Conservation (phyloP, 805 yeast genomes). For the Hemisphaericaspora nanyangensis region DNA sequence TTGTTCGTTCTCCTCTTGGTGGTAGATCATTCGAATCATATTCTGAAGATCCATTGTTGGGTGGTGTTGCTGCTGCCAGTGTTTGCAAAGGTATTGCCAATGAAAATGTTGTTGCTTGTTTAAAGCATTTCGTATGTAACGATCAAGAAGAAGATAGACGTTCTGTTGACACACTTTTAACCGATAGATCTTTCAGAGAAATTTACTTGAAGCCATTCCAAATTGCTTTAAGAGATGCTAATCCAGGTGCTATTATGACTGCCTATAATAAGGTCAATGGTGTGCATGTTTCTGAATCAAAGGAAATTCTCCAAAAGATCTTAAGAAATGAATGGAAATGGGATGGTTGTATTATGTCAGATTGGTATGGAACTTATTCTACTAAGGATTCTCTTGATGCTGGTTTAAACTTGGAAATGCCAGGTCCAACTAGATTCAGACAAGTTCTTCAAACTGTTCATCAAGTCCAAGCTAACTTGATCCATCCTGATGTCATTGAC, state of each 20-base stretch:
- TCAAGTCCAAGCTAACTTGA: constrained; percentile 38
- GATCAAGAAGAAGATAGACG: constrained; percentile 57
- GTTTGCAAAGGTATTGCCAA: constrained; percentile 54
- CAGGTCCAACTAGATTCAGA: constrained; percentile 54
- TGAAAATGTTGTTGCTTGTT: constrained; percentile 48
- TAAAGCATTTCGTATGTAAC: constrained; percentile 62
- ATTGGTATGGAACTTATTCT: constrained; percentile 60
- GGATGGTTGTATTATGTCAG: constrained; percentile 56
- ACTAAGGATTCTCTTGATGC: constrained; percentile 44
- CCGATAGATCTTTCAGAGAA: constrained; percentile 63
- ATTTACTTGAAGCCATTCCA: constrained; percentile 63
- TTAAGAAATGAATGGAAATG: constrained; percentile 56
- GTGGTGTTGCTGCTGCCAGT: constrained; percentile 46
- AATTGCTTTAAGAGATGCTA: constrained; percentile 48
- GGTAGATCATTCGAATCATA: constrained; percentile 63
- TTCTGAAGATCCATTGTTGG: constrained; percentile 55
- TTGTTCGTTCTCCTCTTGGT: constrained; percentile 55
- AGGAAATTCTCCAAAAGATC: constrained; percentile 40
- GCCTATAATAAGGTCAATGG: constrained; percentile 64
- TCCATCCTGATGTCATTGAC: constrained; percentile 40
- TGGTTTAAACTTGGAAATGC: constrained; percentile 66
- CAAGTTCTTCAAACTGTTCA: constrained; percentile 37
- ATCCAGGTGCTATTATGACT: constrained; percentile 58
- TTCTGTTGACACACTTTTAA: constrained; percentile 44
- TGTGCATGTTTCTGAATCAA: constrained; percentile 48